Evolutionary conservation across 805 yeast genomes (phyloP).

Genomic region (Candida morakotiae): DNA sequence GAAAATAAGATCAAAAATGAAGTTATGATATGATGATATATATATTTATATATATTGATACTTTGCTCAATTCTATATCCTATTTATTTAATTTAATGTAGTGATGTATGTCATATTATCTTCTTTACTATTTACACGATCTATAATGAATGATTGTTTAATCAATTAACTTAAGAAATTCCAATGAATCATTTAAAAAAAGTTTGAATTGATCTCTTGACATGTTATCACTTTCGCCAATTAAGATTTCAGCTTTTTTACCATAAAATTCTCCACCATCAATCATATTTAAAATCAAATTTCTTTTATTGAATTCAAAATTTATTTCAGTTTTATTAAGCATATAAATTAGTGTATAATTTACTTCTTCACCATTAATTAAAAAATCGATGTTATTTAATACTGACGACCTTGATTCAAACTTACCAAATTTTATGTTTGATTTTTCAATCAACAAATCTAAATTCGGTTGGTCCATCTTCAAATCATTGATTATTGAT

Average conservation of each 20-base stretch:
- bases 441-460: slow-evolving; percentile 34
- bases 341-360: slow-evolving; percentile 42
- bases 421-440: slow-evolving; percentile 24
- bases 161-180: slow-evolving; percentile 1
- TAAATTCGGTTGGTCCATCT: slow-evolving; percentile 37
- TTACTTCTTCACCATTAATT: slow-evolving; percentile 33
- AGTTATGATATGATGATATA: neutral
- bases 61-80: neutral
- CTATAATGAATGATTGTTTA: too few relatives aligned
- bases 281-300: slow-evolving; percentile 34
- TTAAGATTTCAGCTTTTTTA: slow-evolving; percentile 42
- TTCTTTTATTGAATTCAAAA: slow-evolving; percentile 30
- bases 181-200: slow-evolving; percentile 20
- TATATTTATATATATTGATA: slow-evolving; percentile 3
- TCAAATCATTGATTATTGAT: slow-evolving; percentile 31
- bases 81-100: too few relatives aligned
- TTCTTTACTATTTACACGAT: too few relatives aligned
- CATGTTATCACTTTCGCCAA: slow-evolving; percentile 7
- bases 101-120: too few relatives aligned
- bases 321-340: slow-evolving; percentile 44
- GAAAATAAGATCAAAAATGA: too few relatives aligned
- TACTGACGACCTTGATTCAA: slow-evolving; percentile 25
- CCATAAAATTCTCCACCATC: slow-evolving; percentile 64
- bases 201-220: slow-evolving; percentile 15
- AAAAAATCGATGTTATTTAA: slow-evolving; percentile 37